Base-by-base conservation (phyloP, 768 basidiomycete species). In the Suillus clintonianus region DNA sequence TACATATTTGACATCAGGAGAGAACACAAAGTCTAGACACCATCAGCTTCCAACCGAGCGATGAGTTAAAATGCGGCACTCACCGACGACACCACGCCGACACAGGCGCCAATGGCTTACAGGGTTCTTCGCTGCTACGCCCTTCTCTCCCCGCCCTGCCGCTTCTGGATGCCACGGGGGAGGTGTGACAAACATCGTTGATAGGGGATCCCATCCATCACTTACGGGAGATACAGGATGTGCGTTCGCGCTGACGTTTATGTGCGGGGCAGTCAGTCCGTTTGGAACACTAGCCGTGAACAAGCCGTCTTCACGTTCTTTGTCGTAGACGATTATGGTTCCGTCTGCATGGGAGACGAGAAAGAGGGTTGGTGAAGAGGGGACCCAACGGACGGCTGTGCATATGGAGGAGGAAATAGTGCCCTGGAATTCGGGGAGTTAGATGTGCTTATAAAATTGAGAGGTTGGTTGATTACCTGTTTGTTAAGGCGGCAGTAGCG, bases 371-470 rank as follows among this genome's bases (percentile, higher is more conserved):
- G 88, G 80, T 0, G 92, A 92, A 4, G 85, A 82, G 9, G 93
- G 92, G 7, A 95, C 91, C 94, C 95, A 95, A 65, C 87, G 87
- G 37, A 96, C 86, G n/a, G 91, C 83, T n/a, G 94, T 94, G 73
- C 94, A 93, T 9, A 90, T 85, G 6, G 92, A 93, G 54, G 80
- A 84, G 48, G 90, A 86, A 64, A 95, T 93, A 60, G 87, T 87
- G 8, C 94, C 93, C 86, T 92, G 64, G 5, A 59, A 55, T 59
- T 54, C 9, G 54, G 54, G 60, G 32, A 41, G 56, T 70, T 54
- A 72, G 61, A 56, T 34, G 61, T 8, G 42, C 63, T 55, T 61
- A 42, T 54, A 54, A 51, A 50, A 51, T 24, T 61, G 17, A 34
- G 43, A 34, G 13, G 24, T 27, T 10, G 19, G 22, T 42, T 60